phyloP scores from a whole-genome alignment of 768 basidiomycete species.

The Cyathus striatus region DNA sequence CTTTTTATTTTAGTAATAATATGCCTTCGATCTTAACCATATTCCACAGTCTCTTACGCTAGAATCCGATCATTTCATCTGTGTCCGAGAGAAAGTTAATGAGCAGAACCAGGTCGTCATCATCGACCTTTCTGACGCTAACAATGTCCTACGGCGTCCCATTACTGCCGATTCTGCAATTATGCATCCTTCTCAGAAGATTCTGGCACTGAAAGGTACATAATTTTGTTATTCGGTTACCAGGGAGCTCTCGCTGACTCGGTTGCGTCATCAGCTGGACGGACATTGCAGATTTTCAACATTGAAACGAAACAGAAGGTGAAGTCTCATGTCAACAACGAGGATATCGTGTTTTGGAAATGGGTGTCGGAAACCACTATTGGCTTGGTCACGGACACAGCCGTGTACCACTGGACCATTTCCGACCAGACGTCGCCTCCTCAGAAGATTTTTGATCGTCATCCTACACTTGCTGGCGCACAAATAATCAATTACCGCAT shows the following conservation, averaged over 20 bases:
- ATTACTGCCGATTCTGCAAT: conserved; percentile 99
- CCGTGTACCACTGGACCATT: conserved; percentile 91
- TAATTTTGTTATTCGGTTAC: conserved; percentile 3
- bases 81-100: conserved; percentile 92
- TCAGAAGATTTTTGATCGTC: conserved; percentile 95
- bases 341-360: conserved; percentile 98
- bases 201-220: conserved; percentile 89
- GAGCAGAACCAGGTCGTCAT: conserved; percentile 98
- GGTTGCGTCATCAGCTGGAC: conserved; percentile 58
- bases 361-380: conserved; percentile 92
- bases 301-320: conserved; percentile 98
- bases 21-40: too few species aligned
- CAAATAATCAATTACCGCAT: conserved; percentile 99
- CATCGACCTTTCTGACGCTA: conserved; percentile 95
- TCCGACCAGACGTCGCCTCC: conserved; percentile 69
- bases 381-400: conserved; percentile 91
- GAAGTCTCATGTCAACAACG: conserved; percentile 89
- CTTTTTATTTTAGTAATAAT: neutral
- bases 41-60: conserved; percentile 75
- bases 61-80: conserved; percentile 98
- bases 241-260: conserved; percentile 7
- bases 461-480: conserved; percentile 86
- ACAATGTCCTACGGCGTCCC: conserved; percentile 92
- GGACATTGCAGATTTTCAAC: conserved; percentile 96
- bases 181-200: conserved; percentile 96